Evolutionary conservation across 805 yeast genomes (phyloP).

Genomic region (Torulaspora maleeae): DNA sequence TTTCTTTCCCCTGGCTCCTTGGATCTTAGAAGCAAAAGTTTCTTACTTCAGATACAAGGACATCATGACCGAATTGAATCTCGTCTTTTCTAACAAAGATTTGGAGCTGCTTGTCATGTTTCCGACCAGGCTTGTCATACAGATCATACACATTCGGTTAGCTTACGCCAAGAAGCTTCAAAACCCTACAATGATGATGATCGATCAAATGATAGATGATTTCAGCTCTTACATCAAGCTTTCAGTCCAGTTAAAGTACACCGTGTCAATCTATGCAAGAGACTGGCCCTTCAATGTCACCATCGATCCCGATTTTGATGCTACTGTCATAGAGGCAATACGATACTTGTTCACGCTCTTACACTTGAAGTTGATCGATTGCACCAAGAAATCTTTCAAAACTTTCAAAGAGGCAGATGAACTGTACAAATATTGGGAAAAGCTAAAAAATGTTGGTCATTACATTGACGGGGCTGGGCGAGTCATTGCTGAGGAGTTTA

Average conservation of each 20-base stretch:
- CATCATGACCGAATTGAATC: slow-evolving; percentile 58
- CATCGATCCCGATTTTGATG: slow-evolving; percentile 61
- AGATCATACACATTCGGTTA: slow-evolving; percentile 67
- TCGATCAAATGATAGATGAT: slow-evolving; percentile 88
- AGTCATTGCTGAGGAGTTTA: slow-evolving; percentile 75
- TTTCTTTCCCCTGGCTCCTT: slow-evolving; percentile 65
- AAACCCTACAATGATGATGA: slow-evolving; percentile 91
- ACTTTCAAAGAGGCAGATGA: slow-evolving; percentile 91
- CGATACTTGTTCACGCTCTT: slow-evolving; percentile 64
- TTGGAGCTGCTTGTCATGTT: slow-evolving; percentile 64
- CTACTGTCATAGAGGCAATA: slow-evolving; percentile 66
- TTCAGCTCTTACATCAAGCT: slow-evolving; percentile 70
- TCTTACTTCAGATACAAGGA: slow-evolving; percentile 60
- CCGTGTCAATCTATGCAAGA: slow-evolving; percentile 53
- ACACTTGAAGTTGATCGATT: slow-evolving; percentile 72
- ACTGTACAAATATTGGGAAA: slow-evolving; percentile 75
- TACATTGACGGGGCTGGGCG: slow-evolving; percentile 77
- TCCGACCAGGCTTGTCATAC: slow-evolving; percentile 76
- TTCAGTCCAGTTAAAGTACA: slow-evolving; percentile 68
- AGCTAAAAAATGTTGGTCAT: slow-evolving; percentile 70
- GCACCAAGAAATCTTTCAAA: slow-evolving; percentile 65
- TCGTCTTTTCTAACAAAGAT: slow-evolving; percentile 67
- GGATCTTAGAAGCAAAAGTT: slow-evolving; percentile 77
- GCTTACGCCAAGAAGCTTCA: slow-evolving; percentile 70
- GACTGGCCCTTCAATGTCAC: slow-evolving; percentile 68